Base-by-base conservation (phyloP, 495 filamentous ascomycete species). In the Mytilinidion resinicola region DNA sequence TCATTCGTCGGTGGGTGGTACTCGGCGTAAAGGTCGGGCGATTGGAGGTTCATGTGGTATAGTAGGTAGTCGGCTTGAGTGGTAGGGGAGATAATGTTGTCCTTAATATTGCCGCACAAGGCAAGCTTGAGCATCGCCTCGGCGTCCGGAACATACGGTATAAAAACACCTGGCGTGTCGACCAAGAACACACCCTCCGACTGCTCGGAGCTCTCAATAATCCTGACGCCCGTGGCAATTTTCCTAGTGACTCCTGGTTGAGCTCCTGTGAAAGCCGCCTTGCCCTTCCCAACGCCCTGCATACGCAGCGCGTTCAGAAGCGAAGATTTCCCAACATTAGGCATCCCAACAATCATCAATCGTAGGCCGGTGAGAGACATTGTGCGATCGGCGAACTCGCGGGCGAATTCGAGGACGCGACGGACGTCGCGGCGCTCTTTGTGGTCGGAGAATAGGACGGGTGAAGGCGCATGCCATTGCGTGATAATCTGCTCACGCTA, bases 91-190 rank as follows among this genome's bases (percentile, higher is more conserved):
- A 98, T 82, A 20, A 97, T 77, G 0, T 86, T 85, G 68, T 96
- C 91, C 66, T 96, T 93, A 30, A 97, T 89, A 70, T 86, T 89
- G 4, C 91, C 93, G 46, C 89, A 90, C 0, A 97, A 79, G 7
- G 92, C 84, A 17, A 98, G 78, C 71, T 95, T 96, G 35, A 98
- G 75, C 93, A 98, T 98, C 25, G 86, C 82, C 67, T 91, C 87
- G 4, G 85, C 78, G 69, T 91, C 80, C 0, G 85, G 78, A 37
- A 97, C 88, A 70, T 93, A 96, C 0, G 93, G 93, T 55, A 96
- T 78, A 72, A 97, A 97, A 2, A 98, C 91, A 33, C 93, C 92
- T 0, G 86, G 86, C 0, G 86, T 88, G 65, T 90, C 86, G 39
- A 87, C 73, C 46, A 90, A 73, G 64, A 89, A 89, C 9, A 88